phyloP scores from a whole-genome alignment of 208 protist genomes.

The Trypanosoma boissoni region DNA sequence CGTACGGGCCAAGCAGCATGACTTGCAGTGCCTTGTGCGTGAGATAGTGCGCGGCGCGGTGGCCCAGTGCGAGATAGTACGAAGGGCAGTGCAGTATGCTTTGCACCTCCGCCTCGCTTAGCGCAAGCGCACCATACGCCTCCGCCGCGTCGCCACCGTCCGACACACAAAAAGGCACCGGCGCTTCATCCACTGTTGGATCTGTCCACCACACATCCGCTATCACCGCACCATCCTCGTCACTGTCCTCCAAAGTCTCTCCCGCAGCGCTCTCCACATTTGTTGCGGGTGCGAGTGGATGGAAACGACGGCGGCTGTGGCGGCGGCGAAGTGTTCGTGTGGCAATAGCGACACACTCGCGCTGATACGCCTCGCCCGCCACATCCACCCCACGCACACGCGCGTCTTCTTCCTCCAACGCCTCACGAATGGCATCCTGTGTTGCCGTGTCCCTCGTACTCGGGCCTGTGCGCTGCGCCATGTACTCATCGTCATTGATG shows the following conservation, averaged over 20 bases:
- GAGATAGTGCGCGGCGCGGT: conserved; percentile 51
- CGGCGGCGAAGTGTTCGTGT: conserved; percentile 5
- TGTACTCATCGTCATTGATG: conserved; percentile 83
- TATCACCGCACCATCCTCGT: not conserved
- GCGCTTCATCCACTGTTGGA: conserved; percentile 21
- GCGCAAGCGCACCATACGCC: not conserved
- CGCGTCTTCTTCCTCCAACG: conserved; percentile 17
- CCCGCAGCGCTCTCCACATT: not conserved
- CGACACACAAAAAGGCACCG: not conserved
- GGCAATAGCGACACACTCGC: conserved; percentile 14
- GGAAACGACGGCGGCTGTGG: not conserved
- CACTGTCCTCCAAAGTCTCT: not conserved
- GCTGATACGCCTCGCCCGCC: conserved; percentile 21
- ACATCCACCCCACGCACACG: conserved; percentile 14
- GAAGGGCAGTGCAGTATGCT: conserved; percentile 46
- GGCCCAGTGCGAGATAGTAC: conserved; percentile 61
- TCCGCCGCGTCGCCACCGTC: not conserved
- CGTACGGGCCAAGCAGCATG: conserved; percentile 66
- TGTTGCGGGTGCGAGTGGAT: too few species aligned
- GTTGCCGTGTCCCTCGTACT: conserved; percentile 14
- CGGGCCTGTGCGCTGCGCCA: conserved; percentile 42
- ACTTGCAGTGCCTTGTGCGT: conserved; percentile 85
- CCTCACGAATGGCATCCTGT: conserved; percentile 13
- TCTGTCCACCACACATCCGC: conserved; percentile 30
- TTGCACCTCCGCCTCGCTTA: conserved; percentile 32